phyloP scores from a whole-genome alignment of 106 monocot genomes.

The Acorus gramineus region DNA sequence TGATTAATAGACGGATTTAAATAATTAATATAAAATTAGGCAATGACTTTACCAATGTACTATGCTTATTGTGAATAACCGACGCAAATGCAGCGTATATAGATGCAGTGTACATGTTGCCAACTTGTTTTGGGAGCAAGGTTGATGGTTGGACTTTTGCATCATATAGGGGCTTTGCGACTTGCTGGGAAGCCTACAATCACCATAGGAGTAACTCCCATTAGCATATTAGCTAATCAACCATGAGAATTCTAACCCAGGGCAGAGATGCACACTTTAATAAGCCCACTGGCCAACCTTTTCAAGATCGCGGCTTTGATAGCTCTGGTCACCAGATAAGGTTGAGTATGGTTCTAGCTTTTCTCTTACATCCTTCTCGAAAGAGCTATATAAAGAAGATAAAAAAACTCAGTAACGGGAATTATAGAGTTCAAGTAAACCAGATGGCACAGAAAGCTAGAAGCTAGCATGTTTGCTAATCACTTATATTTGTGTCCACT shows the following conservation, averaged over 20 bases:
- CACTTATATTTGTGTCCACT: too few relatives aligned
- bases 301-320: slow-evolving; percentile 90
- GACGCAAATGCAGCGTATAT: slow-evolving; percentile 84
- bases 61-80: slow-evolving; percentile 61
- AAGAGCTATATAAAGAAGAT: slow-evolving; percentile 28
- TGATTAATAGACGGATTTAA: too few relatives aligned
- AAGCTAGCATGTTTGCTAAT: neutral
- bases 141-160: slow-evolving; percentile 79
- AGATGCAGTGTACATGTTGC: slow-evolving; percentile 98
- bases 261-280: too few relatives aligned
- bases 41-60: slow-evolving; percentile 38
- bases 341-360: slow-evolving; percentile 64
- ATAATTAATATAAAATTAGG: neutral
- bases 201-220: slow-evolving; percentile 2
- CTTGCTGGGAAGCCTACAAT: slow-evolving; percentile 62
- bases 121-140: slow-evolving; percentile 86
- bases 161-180: slow-evolving; percentile 63
- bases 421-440: neutral
- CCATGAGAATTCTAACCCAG: too few relatives aligned
- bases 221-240: neutral
- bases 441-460: neutral
- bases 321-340: slow-evolving; percentile 69
- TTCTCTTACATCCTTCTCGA: slow-evolving; percentile 54
- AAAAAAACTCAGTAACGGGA: slow-evolving; percentile 2
- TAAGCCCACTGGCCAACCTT: slow-evolving; percentile 31